Percentiles rank a stretch among this genome's conserved stretches.
phyloP scores from a whole-genome alignment of 2,329 filamentous ascomycete species.

The Aspergillus sp. region DNA sequence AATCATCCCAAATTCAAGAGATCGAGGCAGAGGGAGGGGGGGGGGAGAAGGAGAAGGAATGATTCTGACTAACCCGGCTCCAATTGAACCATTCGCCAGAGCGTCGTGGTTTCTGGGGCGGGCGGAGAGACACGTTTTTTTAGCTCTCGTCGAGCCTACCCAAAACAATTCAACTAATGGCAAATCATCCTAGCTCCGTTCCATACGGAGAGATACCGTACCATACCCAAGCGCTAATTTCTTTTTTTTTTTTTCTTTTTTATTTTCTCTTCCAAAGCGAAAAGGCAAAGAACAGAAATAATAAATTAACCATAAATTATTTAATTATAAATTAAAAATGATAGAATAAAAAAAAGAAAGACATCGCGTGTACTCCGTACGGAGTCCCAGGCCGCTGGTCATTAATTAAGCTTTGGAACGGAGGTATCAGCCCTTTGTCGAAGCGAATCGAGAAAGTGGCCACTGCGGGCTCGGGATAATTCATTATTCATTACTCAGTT shows the following conservation, averaged over 20 bases:
- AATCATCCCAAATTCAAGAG: not conserved
- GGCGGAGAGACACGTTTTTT: constrained; percentile 15
- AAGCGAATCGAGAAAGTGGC: constrained; percentile 17
- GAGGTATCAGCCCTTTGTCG: constrained; percentile 22
- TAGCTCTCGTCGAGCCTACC: constrained; percentile 21
- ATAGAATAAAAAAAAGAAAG: constrained; percentile 8
- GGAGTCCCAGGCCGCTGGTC: constrained; percentile 13
- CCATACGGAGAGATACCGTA: not conserved
- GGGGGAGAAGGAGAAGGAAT: not conserved
- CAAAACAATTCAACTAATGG: constrained; percentile 15
- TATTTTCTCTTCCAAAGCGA: not conserved
- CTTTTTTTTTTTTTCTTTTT: not conserved
- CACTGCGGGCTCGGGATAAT: constrained; percentile 17
- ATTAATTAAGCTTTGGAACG: constrained; percentile 28
- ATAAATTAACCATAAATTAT: not conserved
- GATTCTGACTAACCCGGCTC: not conserved
- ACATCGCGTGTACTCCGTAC: constrained; percentile 10
- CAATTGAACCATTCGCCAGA: not conserved
- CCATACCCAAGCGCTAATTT: not conserved
- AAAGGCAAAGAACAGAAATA: too few relatives aligned
- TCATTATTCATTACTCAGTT: not conserved
- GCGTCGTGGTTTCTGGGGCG: not conserved
- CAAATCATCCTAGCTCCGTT: constrained; percentile 11
- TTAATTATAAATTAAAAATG: not conserved
- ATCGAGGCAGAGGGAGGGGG: not conserved